Base-by-base conservation (phyloP, 768 basidiomycete genomes). In the Erythrobasidium yunnanense region DNA sequence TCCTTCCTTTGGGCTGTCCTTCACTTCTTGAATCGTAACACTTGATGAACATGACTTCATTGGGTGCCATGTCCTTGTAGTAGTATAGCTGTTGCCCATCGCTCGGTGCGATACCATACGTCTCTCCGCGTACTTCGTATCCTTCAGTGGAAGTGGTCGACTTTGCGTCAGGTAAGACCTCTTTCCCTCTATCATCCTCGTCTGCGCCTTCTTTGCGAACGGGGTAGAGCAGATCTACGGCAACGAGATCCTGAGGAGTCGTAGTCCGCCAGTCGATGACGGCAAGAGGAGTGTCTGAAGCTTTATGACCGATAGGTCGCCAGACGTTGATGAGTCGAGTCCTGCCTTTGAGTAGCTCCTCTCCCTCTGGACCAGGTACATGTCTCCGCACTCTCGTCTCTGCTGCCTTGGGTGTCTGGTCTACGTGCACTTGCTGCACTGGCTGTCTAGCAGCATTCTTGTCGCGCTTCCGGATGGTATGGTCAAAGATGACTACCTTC, bases 11-110 rank as follows among this genome's bases (percentile, higher is more conserved):
- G 15, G 27, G 27, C 53, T 35, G 34, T 2, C 32, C 53, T 27
- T 66, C 42, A 22, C 47, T 51, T 13, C 49, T 13, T 8, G 65
- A 66, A 55, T 66, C 65, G 55, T 56, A 66, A 45, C 65, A 66
- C 65, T 66, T 66, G 34, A 66, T 54, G 38, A 66, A 56, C 55
- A 66, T 66, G 57, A 66, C 65, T 23, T 66, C 65, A 7, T 66
- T 54, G 2, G 51, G 51, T 6, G 65, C 56, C 55, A 55, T 54
- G 29, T 66, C 53, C 38, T 54, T 55, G 38, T 54, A 56, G 51
- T 54, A 54, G 54, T 62, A 66, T 20, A 66, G 47, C 17, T 34
- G 18, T 15, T 66, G 65, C 17, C 30, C 45, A 5, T 54, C 46
- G 38, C 60, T 63, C n/a, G 45, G 60, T 18, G 60, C 60, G n/a